phyloP scores from a whole-genome alignment of 345 rosid genomes.

The Sapria himalayana region DNA sequence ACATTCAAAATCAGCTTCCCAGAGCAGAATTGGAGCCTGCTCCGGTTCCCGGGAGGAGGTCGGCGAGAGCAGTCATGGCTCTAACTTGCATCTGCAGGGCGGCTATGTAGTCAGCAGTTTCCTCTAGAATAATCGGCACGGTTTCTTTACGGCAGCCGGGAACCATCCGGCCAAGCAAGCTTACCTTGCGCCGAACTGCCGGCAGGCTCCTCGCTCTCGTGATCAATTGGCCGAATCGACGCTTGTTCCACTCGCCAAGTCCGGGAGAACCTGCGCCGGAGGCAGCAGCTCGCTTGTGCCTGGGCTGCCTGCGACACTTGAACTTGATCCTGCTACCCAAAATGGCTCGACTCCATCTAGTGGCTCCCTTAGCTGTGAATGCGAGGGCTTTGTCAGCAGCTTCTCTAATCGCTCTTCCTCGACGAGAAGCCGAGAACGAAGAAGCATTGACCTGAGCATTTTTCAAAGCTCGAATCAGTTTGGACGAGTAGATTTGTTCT shows the following conservation, averaged over 20 bases:
- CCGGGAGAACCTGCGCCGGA: conserved; percentile 10
- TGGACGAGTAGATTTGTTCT: conserved; percentile 63
- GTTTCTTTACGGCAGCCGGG: conserved; percentile 95
- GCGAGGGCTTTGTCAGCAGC: conserved; percentile 77
- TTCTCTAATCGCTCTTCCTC: conserved; percentile 52
- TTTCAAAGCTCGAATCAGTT: conserved; percentile 49
- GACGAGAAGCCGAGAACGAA: conserved; percentile 27
- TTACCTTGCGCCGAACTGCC: conserved; percentile 63
- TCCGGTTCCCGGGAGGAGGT: conserved; percentile 25
- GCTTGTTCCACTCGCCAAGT: conserved; percentile 32
- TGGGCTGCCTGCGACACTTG: conserved; percentile 56
- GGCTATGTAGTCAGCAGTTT: conserved; percentile 80
- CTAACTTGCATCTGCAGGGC: conserved; percentile 97
- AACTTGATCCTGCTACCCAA: conserved; percentile 48
- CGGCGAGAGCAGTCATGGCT: conserved; percentile 63
- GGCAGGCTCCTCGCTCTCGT: conserved; percentile 41
- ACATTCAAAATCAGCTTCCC: conserved; percentile 12
- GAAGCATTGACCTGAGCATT: conserved; percentile 24
- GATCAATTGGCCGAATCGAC: conserved; percentile 39
- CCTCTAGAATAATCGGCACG: conserved; percentile 75
- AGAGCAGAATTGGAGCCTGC: conserved; percentile 13
- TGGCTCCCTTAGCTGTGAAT: conserved; percentile 59
- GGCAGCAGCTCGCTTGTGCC: conserved; percentile 16
- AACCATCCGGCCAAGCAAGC: conserved; percentile 70
- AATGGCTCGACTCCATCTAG: conserved; percentile 89